phyloP scores from a whole-genome alignment of 768 basidiomycete species.

The Lactifluus subvellereus region DNA sequence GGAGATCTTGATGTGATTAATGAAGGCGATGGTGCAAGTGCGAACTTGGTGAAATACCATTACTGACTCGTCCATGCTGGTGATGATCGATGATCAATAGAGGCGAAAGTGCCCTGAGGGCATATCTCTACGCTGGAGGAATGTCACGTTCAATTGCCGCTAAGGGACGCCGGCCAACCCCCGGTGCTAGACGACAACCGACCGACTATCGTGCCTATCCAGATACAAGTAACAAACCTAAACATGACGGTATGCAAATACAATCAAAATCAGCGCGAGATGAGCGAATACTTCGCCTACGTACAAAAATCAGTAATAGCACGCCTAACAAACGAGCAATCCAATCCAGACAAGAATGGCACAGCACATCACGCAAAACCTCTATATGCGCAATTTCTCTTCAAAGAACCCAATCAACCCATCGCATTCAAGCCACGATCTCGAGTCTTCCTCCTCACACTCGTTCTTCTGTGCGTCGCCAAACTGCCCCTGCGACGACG shows the following conservation, averaged over 20 bases:
- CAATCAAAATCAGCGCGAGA: background rate
- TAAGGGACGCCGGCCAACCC: too few species aligned
- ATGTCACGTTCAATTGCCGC: too few species aligned
- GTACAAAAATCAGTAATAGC: background rate
- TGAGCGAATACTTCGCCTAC: too few species aligned
- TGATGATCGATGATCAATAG: too few species aligned
- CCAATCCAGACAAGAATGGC: background rate
- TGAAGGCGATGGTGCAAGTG: too few species aligned
- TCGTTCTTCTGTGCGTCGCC: background rate
- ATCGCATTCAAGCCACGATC: conserved; percentile 8
- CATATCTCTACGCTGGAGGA: too few species aligned
- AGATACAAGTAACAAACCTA: background rate
- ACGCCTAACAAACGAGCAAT: background rate
- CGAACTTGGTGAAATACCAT: too few species aligned
- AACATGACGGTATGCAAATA: background rate
- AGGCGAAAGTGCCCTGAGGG: too few species aligned
- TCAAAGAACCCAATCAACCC: conserved; percentile 30
- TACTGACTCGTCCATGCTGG: too few species aligned
- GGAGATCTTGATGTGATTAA: too few species aligned
- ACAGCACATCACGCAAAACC: background rate
- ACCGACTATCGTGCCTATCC: background rate
- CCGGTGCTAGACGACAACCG: background rate
- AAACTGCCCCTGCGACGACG: background rate
- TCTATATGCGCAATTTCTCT: conserved; percentile 18
- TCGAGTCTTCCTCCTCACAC: background rate